Evolutionary conservation across 2,329 filamentous ascomycete species (phyloP), one percentile per base, ranked within the genome.

Genomic region (Ascochyta fabae): DNA sequence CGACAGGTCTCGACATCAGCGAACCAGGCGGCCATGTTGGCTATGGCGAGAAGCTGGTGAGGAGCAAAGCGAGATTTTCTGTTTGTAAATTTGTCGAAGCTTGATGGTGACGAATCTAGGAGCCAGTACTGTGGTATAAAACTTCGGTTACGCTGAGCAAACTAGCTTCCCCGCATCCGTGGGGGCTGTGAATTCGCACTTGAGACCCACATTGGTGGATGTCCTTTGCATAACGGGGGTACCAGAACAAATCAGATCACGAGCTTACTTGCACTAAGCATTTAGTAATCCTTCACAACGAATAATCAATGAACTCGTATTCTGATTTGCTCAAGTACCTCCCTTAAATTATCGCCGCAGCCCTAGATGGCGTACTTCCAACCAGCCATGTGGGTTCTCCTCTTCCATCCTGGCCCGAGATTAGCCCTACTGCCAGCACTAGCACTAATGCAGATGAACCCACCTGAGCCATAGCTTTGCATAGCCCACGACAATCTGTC

Each of bases 131-230:
- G 26, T 22, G 26, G 41, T 2, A 5, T 33, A 33, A 31, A n/a
- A 9, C 31, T 22, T 43, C 4, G 15, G 27, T 22, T 33, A 26
- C 41, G 41, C 41, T 43, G 15, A 31, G 27, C 15, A 26, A 12
- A 33, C 41, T 43, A 33, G 41, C 41, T 31, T 43, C 41, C 41
- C 41, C 41, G 41, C 41, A 43, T 31, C 41, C 26, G 41, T 43
- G 41, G 41, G 41, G 41, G 27, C 41, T 22, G n/a, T 9, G 27
- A 19, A 22, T 22, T 26, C 41, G 22, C 41, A 43, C 10, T 22
- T 33, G 41, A 33, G 31, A 43, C 41, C 41, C 41, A 43, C 41
- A 43, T 43, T 26, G 31, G 41, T 43, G 41, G 26, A 33, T 22
- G n/a, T 43, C 26, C 8, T 8, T 6, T 27, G 40, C 16, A 29